These are phyloP conservation scores for Ophiostoma montium DNA, from an alignment of 2,329 filamentous ascomycete species.

Conservation along the genomic window DNA sequence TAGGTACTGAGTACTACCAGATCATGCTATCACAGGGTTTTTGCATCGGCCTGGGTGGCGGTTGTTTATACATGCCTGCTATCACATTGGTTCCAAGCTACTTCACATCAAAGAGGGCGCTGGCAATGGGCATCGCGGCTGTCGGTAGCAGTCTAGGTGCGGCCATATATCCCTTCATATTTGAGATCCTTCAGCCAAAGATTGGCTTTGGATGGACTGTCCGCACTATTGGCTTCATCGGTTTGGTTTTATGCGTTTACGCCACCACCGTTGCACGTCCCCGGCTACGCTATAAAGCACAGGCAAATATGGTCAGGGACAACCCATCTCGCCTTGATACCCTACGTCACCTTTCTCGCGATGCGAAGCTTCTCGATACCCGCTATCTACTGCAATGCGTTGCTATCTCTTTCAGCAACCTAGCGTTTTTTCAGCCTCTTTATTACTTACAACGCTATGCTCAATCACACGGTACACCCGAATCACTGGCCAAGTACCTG, in stretches of 20 bases:
- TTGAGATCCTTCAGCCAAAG: background rate
- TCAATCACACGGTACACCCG: constrained; percentile 5
- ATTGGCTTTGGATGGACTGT: background rate
- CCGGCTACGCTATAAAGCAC: background rate
- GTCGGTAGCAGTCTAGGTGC: constrained; percentile 46
- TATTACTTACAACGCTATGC: constrained; percentile 11
- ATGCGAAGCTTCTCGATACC: background rate
- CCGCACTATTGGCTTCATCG: background rate
- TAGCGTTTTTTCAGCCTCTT: constrained; percentile 10
- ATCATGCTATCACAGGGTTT: constrained; percentile 39
- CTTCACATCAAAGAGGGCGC: constrained; percentile 41
- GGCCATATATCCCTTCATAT: constrained; percentile 7
- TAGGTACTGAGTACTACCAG: constrained; percentile 30
- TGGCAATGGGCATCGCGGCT: constrained; percentile 46
- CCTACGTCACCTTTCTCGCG: constrained; percentile 1
- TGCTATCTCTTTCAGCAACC: constrained; percentile 8
- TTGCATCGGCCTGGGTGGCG: constrained; percentile 40
- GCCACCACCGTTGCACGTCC: background rate
- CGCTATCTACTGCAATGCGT: constrained; percentile 8
- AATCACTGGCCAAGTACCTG: constrained; percentile 12
- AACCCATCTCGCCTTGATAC: background rate
- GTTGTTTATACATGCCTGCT: constrained; percentile 39
- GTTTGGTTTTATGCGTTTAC: background rate
- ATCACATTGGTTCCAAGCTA: constrained; percentile 44
- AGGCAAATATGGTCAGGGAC: background rate